A percentile compares a stretch with the other conserved stretches of the same genome.
These are phyloP conservation scores for Otatea glauca DNA, from an alignment of 176 grass and related monocot species.

Conservation along the genomic window DNA sequence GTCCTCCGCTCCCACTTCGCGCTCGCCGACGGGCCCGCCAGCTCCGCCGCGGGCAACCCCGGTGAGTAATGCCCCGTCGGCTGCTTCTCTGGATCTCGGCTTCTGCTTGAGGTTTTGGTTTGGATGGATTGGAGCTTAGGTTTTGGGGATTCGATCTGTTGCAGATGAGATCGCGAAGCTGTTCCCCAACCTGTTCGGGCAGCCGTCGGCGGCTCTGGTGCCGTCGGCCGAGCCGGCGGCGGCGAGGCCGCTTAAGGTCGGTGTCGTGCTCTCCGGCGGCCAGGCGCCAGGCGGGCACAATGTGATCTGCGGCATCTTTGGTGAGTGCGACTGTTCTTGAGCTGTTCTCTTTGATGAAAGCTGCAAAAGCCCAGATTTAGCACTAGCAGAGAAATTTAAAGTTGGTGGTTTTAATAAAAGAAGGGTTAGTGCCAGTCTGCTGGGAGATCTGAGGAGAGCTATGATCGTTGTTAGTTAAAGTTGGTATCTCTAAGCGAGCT, in stretches of 20 bases:
- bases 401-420: not conserved
- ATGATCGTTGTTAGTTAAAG: too few relatives aligned
- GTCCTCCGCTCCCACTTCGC: constrained; percentile 62
- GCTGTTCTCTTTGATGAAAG: not conserved
- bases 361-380: not conserved
- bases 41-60: constrained; percentile 75
- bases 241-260: constrained; percentile 65
- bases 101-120: not conserved
- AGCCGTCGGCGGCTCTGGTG: constrained; percentile 75
- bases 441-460: constrained; percentile 37
- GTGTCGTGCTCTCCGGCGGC: constrained; percentile 87
- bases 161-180: constrained; percentile 96
- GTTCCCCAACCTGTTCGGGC: constrained; percentile 79
- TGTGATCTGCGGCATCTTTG: constrained; percentile 98
- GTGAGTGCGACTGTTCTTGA: constrained; percentile 38
- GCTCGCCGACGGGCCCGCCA: constrained; percentile 71
- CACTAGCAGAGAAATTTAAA: not conserved
- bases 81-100: constrained; percentile 22
- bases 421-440: not conserved
- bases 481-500: not conserved
- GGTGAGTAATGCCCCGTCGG: constrained; percentile 36
- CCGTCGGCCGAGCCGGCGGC: constrained; percentile 41
- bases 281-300: constrained; percentile 96
- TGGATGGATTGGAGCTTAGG: not conserved
- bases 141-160: constrained; percentile 36